A percentile compares a stretch with the other conserved stretches of the same genome.
Evolutionary conservation across 1,284 basidiomycete species (phyloP).

Genomic region (Kwoniella shivajii): DNA sequence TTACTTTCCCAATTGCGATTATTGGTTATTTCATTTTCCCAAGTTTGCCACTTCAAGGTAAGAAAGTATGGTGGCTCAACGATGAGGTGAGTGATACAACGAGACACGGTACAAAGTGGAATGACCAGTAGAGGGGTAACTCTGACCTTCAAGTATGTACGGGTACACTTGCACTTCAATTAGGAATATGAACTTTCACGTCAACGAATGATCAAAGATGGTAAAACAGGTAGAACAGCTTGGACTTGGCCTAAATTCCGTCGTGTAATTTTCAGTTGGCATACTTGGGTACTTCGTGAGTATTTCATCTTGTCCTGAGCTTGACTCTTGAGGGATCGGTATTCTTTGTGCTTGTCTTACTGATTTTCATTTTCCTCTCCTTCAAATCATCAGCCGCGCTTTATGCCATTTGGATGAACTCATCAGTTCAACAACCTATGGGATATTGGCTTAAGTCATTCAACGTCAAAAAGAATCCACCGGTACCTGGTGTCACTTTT

Average conservation of each 20-base stretch:
- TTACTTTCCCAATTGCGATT: conserved; percentile 45
- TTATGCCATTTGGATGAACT: conserved; percentile 37
- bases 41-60: conserved; percentile 30
- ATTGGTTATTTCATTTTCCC: conserved; percentile 39
- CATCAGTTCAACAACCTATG: conserved; percentile 28
- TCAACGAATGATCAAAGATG: conserved; percentile 16
- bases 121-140: not conserved
- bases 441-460: conserved; percentile 44
- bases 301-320: too few relatives aligned
- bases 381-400: conserved; percentile 29
- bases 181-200: conserved; percentile 30
- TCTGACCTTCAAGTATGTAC: too few relatives aligned
- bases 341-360: too few relatives aligned
- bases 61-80: conserved; percentile 28
- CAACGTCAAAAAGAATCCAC: conserved; percentile 39
- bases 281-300: too few relatives aligned
- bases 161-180: too few relatives aligned
- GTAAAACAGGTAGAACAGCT: conserved; percentile 19
- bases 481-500: conserved; percentile 32
- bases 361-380: conserved; percentile 41
- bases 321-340: too few relatives aligned
- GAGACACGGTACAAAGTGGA: not conserved
- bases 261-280: too few relatives aligned
- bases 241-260: too few relatives aligned
- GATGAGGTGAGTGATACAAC: not conserved